phyloP scores from a whole-genome alignment of 2,329 filamentous ascomycete genomes.

The Verticillium alfalfae region DNA sequence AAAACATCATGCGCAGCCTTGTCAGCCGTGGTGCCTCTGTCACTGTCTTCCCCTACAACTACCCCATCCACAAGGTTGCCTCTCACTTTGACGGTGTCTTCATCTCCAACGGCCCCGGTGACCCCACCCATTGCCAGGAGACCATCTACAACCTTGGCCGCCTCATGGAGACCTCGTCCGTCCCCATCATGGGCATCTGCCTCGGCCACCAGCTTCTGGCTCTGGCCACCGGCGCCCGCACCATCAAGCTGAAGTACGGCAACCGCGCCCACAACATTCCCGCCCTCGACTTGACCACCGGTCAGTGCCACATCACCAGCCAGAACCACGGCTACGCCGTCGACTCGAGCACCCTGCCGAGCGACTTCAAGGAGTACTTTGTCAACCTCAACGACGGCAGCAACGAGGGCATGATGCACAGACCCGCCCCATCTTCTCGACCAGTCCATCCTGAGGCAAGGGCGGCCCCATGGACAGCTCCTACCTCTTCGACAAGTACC shows the following conservation, averaged over 20 bases:
- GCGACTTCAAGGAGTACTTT: conserved; percentile 96
- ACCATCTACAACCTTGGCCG: conserved; percentile 89
- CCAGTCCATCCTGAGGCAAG: conserved; percentile 99
- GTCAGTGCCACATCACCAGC: conserved; percentile 96
- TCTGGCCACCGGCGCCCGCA: conserved; percentile 79
- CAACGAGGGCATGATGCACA: conserved; percentile 98
- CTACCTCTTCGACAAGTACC: conserved; percentile 94
- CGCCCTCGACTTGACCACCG: conserved; percentile 86
- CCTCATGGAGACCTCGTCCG: conserved; percentile 83
- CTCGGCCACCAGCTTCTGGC: conserved; percentile 95
- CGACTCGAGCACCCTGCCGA: conserved; percentile 73
- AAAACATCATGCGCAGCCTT: conserved; percentile 96
- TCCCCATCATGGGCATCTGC: conserved; percentile 97
- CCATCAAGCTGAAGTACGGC: conserved; percentile 98
- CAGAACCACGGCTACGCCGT: conserved; percentile 99
- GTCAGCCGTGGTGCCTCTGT: conserved; percentile 88
- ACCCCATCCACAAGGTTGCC: conserved; percentile 95
- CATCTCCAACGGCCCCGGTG: conserved; percentile 97
- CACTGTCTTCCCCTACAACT: conserved; percentile 93
- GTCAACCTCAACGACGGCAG: conserved; percentile 96
- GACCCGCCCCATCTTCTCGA: conserved; percentile 93
- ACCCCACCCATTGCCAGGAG: conserved; percentile 92
- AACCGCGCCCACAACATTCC: conserved; percentile 99
- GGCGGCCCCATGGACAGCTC: conserved; percentile 93
- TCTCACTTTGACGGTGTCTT: conserved; percentile 98